Evolutionary conservation across 1,284 basidiomycete genomes (phyloP), one percentile per base, ranked within the genome.

Genomic region (Fomitiporia mediterranea): DNA sequence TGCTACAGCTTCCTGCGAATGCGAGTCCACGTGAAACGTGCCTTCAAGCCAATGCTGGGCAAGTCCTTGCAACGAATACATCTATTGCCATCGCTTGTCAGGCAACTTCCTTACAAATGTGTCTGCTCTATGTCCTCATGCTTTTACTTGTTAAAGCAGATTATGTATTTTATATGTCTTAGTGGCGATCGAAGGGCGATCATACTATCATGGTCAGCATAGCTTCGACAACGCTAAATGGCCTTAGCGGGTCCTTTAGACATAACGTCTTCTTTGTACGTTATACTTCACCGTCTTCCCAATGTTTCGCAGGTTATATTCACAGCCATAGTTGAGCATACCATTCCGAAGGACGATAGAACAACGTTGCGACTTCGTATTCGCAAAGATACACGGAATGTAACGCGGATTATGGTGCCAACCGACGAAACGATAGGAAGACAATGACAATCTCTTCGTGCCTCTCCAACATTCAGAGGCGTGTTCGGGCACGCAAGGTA

Each of bases 271-370:
- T 9, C 13, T 4, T 9, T 44, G 21, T 21, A 44, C 13, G 23
- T 2, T 15, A 7, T 30, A 46, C 44, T 9, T 9, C 5, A 30
- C n/a, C 32, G 6, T 34, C 32, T 34, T 13, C 2, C 25, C 27
- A 46, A 46, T 25, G 44, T 28, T 46, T 46, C 11, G 23, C 32
- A 34, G 32, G 7, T 34, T 13, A 6, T 34, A 6, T 34, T 43
- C 40, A 46, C 44, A 46, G 44, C 44, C 44, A 46, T 46, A 46
- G 44, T 46, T 15, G 17, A 46, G n/a, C 44, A 30, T 30, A 7
- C 27, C 25, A 9, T 30, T 46, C 44, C 44, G 44, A 32, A 15
- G 15, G 28, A 46, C 11, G 25, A 28, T 44, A 13, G 27, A 46
- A 46, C 44, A 46, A 46, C 6, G 27, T 30, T 15, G n/a, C 25